Base-by-base conservation (phyloP, 768 basidiomycete genomes). In the Hysterangium stoloniferum region DNA sequence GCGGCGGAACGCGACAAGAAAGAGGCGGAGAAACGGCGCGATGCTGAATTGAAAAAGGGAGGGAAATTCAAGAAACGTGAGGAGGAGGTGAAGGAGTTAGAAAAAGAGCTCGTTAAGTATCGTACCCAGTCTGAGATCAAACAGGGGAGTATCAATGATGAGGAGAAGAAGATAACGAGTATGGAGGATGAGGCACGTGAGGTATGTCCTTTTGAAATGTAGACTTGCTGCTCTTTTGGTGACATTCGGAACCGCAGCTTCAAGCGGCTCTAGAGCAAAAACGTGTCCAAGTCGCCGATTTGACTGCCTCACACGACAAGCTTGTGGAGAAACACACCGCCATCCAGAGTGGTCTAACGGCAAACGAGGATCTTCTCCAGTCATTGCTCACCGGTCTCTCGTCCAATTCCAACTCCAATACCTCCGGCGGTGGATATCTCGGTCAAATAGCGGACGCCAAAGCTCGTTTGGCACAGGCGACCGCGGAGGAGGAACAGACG, bases 341-440 rank as follows among this genome's bases (percentile, higher is more conserved):
- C 0, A 72, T 80, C 2, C 73, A 80, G 50, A 68, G 74, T 4
- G 75, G 80, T 25, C 75, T 95, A 7, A 63, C 75, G 12, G 85
- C 79, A 17, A 77, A 84, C 13, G 94, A 98, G 65, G 90, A 93
- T 58, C 84, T 98, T n/a, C 75, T 98, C 0, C 95, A 98, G 64
- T 90, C 91, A 0, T 80, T 98, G 17, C 74, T 95, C 41, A 98
- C 95, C 0, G 96, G 96, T 37, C 79, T 97, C 8, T 82, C 92
- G 1, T 84, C 86, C 4, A 74, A 70, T 34, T 75, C 75, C 45
- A 66, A 73, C 25, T 80, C 78, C 52, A 81, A 80, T 34, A 77
- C 80, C 15, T 78, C 80, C 8, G 63, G 59, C 20, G 83, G 86
- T 7, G 96, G 96, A 0, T 98, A 97, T 65, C 85, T 98, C 81